Percentiles rank a stretch among this genome's conserved stretches.
Evolutionary conservation across 2,329 filamentous ascomycete genomes (phyloP).

Genomic region (Aspergillus pseudoglaucus): DNA sequence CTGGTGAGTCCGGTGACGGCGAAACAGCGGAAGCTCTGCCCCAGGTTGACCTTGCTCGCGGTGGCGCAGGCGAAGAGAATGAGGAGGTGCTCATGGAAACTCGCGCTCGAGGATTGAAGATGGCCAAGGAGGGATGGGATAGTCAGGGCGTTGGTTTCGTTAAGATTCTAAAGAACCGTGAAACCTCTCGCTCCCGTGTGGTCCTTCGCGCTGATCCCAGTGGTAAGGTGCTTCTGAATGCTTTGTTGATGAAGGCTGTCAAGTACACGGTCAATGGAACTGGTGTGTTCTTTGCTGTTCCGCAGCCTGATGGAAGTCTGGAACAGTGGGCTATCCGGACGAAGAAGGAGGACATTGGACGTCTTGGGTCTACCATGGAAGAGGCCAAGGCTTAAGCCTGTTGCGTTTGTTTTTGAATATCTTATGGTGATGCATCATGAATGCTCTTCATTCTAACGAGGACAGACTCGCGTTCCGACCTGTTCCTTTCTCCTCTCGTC

Average conservation of each 20-base stretch:
- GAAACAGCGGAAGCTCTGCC: constrained; percentile 54
- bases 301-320: constrained; percentile 53
- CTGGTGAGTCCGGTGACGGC: constrained; percentile 42
- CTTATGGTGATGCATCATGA: constrained; percentile 13
- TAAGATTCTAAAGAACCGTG: constrained; percentile 67
- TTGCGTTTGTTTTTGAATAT: constrained; percentile 2
- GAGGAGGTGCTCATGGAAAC: constrained; percentile 66
- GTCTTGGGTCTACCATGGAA: constrained; percentile 12
- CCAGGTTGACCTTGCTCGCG: constrained; percentile 63
- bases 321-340: constrained; percentile 68
- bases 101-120: constrained; percentile 63
- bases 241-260: constrained; percentile 54
- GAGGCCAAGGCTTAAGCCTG: constrained; percentile 13
- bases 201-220: constrained; percentile 68
- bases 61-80: constrained; percentile 63
- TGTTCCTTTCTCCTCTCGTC: background rate
- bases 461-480: background rate
- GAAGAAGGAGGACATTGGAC: constrained; percentile 37
- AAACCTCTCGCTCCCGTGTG: constrained; percentile 59
- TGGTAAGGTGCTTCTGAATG: constrained; percentile 68
- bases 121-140: constrained; percentile 53
- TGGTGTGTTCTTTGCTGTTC: constrained; percentile 40
- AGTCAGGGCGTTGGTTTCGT: constrained; percentile 65
- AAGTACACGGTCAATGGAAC: constrained; percentile 53
- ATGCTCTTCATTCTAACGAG: constrained; percentile 1